A percentile compares a stretch with the other conserved stretches of the same genome.
These are phyloP conservation scores for Coelastrella sp. DNA, from an alignment of 139 green algal species.

Conservation along the genomic window DNA sequence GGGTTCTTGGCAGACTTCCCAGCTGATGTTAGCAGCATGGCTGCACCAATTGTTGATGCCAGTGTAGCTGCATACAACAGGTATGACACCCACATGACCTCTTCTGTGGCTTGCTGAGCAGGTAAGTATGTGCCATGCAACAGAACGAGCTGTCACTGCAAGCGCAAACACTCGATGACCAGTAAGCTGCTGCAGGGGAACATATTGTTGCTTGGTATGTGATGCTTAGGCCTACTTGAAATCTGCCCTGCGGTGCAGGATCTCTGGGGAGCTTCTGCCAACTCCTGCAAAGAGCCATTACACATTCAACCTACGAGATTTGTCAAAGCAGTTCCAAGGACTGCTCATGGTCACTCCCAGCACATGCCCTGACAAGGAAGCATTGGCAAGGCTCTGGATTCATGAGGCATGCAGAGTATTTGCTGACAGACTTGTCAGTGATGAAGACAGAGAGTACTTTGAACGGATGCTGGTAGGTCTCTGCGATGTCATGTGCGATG, in stretches of 20 bases:
- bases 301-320: slow-evolving; percentile 92
- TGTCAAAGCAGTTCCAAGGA: slow-evolving; percentile 90
- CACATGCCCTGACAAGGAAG: slow-evolving; percentile 50
- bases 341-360: slow-evolving; percentile 67
- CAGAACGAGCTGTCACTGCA: too few species aligned
- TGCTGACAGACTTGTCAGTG: slow-evolving; percentile 84
- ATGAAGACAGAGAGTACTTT: slow-evolving; percentile 83
- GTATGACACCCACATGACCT: too few species aligned
- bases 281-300: slow-evolving; percentile 92
- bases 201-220: too few species aligned
- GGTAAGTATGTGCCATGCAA: too few species aligned
- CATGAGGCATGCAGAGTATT: slow-evolving; percentile 89
- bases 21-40: slow-evolving; percentile 60
- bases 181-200: too few species aligned
- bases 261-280: slow-evolving; percentile 81
- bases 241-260: background rate
- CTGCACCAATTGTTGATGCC: slow-evolving; percentile 71
- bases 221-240: too few species aligned
- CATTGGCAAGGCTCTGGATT: slow-evolving; percentile 83
- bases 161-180: too few species aligned
- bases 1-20: slow-evolving; percentile 83
- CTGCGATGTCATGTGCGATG: background rate
- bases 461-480: slow-evolving; percentile 63
- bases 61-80: slow-evolving; percentile 79
- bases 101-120: too few species aligned